A percentile compares a stretch with the other conserved stretches of the same genome.
Evolutionary conservation across 1,284 basidiomycete genomes (phyloP).

Genomic region (Fomitopsis betulina): DNA sequence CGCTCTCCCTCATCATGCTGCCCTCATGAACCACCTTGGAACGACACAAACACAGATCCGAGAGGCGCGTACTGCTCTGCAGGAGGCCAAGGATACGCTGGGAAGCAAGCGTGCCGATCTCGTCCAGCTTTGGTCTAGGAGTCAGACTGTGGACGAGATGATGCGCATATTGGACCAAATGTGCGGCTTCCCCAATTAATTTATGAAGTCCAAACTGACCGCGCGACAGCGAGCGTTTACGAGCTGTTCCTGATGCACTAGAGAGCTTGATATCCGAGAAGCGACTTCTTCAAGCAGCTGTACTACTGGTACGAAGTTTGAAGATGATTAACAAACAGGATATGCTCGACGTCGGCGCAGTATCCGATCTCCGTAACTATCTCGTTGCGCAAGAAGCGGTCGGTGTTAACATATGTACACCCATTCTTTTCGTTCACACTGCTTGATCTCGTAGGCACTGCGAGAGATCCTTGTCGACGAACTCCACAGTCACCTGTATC

Average conservation of each 20-base stretch:
- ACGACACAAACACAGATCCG: constrained; percentile 72
- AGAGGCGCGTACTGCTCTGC: constrained; percentile 67
- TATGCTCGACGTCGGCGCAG: constrained; percentile 91
- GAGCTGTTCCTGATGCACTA: constrained; percentile 87
- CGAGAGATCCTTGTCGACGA: constrained; percentile 95
- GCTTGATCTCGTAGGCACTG: constrained; percentile 53
- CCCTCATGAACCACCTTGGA: constrained; percentile 65
- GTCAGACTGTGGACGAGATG: constrained; percentile 88
- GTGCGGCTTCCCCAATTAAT: constrained; percentile 41
- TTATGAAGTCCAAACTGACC: neutral
- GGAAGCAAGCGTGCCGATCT: constrained; percentile 81
- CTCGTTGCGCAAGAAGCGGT: constrained; percentile 86
- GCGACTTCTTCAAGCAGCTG: constrained; percentile 84
- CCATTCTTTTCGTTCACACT: neutral
- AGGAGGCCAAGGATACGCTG: constrained; percentile 75
- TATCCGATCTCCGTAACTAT: constrained; percentile 87
- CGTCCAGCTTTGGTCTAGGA: constrained; percentile 80
- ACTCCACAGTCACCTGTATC: constrained; percentile 95
- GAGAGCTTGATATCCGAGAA: constrained; percentile 97
- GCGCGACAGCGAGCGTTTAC: constrained; percentile 75
- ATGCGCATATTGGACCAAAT: constrained; percentile 86
- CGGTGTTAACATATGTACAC: constrained; percentile 22
- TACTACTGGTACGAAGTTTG: constrained; percentile 83
- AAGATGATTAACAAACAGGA: constrained; percentile 92
- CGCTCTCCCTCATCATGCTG: constrained; percentile 83